Conservation (phyloP, 441 rosid genomes). For the Macaranga tanarius region DNA sequence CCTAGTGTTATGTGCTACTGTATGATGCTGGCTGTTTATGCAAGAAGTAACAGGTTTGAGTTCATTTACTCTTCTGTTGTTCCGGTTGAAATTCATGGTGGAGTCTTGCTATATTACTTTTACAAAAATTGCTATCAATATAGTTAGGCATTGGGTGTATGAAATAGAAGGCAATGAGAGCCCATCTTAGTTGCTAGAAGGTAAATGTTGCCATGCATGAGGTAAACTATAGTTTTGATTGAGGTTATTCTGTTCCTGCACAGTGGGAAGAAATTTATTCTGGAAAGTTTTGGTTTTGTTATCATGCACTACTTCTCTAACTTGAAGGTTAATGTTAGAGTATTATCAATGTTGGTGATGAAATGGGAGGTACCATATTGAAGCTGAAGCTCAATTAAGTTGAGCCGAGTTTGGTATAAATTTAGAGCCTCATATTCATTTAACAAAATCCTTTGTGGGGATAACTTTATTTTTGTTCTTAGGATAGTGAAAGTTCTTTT, state of each 20-base stretch:
- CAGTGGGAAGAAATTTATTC: not conserved
- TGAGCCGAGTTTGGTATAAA: not conserved
- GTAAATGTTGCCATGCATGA: not conserved
- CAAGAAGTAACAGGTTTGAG: slow-evolving; percentile 74
- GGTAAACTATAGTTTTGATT: not conserved
- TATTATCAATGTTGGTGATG: not conserved
- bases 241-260: not conserved
- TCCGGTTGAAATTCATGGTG: not conserved
- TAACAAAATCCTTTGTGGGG: not conserved
- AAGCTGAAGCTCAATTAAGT: not conserved
- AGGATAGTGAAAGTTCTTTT: not conserved
- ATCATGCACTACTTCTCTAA: not conserved
- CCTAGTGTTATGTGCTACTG: slow-evolving; percentile 92
- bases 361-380: not conserved
- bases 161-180: slow-evolving; percentile 5
- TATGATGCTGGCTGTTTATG: slow-evolving; percentile 91
- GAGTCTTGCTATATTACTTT: not conserved
- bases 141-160: not conserved
- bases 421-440: not conserved
- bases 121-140: not conserved
- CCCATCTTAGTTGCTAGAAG: slow-evolving; percentile 4
- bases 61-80: slow-evolving; percentile 21
- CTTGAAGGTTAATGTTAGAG: not conserved
- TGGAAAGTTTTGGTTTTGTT: not conserved
- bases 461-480: not conserved